phyloP scores from a whole-genome alignment of 2,329 filamentous ascomycete genomes.

The Colletotrichum lindemuthianum region DNA sequence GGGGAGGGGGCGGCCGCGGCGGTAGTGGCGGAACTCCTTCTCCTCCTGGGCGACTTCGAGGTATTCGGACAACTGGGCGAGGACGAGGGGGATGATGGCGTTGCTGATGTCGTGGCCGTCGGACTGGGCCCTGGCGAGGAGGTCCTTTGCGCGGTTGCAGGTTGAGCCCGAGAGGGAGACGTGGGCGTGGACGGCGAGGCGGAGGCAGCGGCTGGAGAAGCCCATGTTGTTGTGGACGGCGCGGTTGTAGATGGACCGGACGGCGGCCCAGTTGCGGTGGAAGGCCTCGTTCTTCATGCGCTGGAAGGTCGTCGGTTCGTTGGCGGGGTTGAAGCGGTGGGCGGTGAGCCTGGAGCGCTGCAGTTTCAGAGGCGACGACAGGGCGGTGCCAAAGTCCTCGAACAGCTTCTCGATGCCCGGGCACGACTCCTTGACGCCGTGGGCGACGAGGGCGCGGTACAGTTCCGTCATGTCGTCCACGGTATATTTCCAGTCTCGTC shows the following conservation, averaged over 20 bases:
- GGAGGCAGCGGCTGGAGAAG: constrained; percentile 53
- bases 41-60: constrained; percentile 40
- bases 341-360: constrained; percentile 7
- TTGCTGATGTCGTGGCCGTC: constrained; percentile 54
- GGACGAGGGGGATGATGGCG: constrained; percentile 52
- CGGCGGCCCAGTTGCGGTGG: constrained; percentile 44
- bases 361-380: too few relatives aligned
- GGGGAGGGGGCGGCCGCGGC: constrained; percentile 11
- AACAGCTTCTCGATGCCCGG: constrained; percentile 30
- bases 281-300: constrained; percentile 54
- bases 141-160: constrained; percentile 46
- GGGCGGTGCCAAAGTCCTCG: background rate
- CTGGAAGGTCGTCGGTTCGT: constrained; percentile 46
- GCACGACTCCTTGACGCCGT: constrained; percentile 40
- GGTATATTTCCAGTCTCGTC: constrained; percentile 48
- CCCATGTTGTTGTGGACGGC: constrained; percentile 48
- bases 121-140: constrained; percentile 52
- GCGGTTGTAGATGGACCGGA: constrained; percentile 51
- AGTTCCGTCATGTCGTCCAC: constrained; percentile 48
- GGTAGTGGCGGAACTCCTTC: background rate
- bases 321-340: constrained; percentile 39
- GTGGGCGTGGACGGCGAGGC: constrained; percentile 58
- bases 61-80: constrained; percentile 46
- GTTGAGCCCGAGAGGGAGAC: constrained; percentile 45
- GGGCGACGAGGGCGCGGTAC: constrained; percentile 42